Base-by-base conservation (phyloP, 2,329 filamentous ascomycete species). In the Colletotrichum cereale region DNA sequence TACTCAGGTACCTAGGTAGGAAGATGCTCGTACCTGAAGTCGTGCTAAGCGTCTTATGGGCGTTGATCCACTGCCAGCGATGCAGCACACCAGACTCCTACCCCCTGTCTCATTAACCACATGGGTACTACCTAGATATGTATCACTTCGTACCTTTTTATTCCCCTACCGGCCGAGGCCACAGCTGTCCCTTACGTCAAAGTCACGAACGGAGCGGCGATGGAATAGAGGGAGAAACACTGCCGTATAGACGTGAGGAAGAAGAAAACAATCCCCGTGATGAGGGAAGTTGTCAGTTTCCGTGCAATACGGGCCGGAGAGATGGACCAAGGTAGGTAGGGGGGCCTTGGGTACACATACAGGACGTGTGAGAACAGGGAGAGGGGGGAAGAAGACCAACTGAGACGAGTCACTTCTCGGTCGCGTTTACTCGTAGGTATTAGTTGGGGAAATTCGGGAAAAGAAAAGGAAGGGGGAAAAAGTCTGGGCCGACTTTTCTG, bases 181-280 rank as follows among this genome's bases (percentile, higher is more conserved):
- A 48, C 10, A 11, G 12, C 31, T 14, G 21, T 14, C 40, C 12
- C 31, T n/a, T 26, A 18, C 24, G 2, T 18, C 11, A 5, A 38
- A 40, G 11, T 21, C 11, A 18, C 29, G 12, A 21, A 44, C 26
- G 18, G 24, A 47, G 40, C 29, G 40, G 29, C 40, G 29, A 31
- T 44, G 14, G 16, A 10, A 21, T 6, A 53, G 26, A n/a, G 34
- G 21, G 42, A 50, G n/a, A 50, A n/a, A 62, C 29, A 34, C 8
- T 12, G 12, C 21, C 10, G 14, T 14, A 29, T 14, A n/a, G 42
- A 26, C 14, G n/a, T 21, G 42, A 24, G 18, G 38, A 63, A 52
- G 40, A 24, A 47, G 58, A 53, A 70, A 55, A 57, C 26, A 42
- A 57, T 38, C 48, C 67, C 53, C 61, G 38, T 53, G 63, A 21